Evolutionary conservation across 345 rosid genomes (phyloP), one percentile per base, ranked within the genome.

Genomic region (Mallotus nudiflorus): DNA sequence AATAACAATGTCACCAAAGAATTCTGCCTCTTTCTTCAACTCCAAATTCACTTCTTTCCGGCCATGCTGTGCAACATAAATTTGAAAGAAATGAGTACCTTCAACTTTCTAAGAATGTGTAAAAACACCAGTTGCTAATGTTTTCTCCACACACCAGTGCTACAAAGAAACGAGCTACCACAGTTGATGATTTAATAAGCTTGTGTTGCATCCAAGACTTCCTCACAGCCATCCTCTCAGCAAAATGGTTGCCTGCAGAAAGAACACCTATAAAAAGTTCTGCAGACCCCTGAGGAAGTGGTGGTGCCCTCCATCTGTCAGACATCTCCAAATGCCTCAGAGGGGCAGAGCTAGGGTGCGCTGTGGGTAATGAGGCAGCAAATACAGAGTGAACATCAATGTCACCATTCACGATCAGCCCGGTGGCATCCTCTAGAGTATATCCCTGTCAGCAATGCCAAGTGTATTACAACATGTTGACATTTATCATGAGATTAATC

Each of bases 371-470:
- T 68, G 98, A 82, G 56, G 91, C 95, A 67, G 91, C 93, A 78
- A 89, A 91, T 68, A 93, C 53, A 50, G 92, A 90, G 62, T 83
- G 93, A 10, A 93, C 86, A 77, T 91, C 92, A 60, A 93, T 65
- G 60, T 93, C 98, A 42, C 97, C 96, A 22, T 63, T 86, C 70
- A 93, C 72, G 35, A 86, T 85, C 49, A 93, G 86, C 45, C 96
- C 97, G 2, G 98, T 93, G 49, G 98, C 98, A 88, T 93, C 98
- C 85, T 93, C 98, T 8, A 93, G 91, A 8, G 97, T 84, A 77
- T 81, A 93, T 28, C 97, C 97, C 98, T 93, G 79, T n/a, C 69
- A 61, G 48, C 75, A 76, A 60, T 10, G 62, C 56, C 52, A 70
- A 48, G 35, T 61, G 33, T n/a, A 39, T 74, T 75, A 76, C 65